Base-by-base conservation (phyloP, 441 rosid genomes). In the Adansonia grandidieri region DNA sequence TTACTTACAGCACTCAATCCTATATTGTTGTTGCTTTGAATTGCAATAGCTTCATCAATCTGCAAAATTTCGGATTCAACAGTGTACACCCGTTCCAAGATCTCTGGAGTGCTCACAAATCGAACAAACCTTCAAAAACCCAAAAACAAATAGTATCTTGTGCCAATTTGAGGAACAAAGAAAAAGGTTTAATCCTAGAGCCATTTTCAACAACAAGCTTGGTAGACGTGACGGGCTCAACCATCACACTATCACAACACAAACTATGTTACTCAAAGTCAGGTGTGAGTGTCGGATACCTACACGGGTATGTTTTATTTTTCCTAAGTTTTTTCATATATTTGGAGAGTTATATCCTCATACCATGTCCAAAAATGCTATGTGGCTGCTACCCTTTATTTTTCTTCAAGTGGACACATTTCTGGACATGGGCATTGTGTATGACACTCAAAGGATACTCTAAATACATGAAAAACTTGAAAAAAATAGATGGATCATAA, bases 41-140 rank as follows among this genome's bases (percentile, higher is more conserved):
- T 88, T 42, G 88, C 87, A 86, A 94, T 92, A 82, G 98, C 98
- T 86, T 93, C 93, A 78, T 89, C 93, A 71, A 94, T 91, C 88
- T 96, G 99, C 82, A 91, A 80, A 77, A 96, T 92, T 91, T 96
- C 99, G 50, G 98, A 93, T 87, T 96, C 99, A 64, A 92, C 78
- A 28, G 88, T 85, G 79, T 90, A 82, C 67, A 93, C 97, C 70
- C 99, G 87, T 79, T 96, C 98, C 80, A 96, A 73, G 51, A 96
- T 81, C 89, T 91, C 98, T 0, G 98, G 98, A 75, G 93, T 96
- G 81, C 98, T 96, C 76, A 96, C 98, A 85, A 96, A 96, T 24
- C 99, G 98, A 74, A 96, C 99, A 91, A 93, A 96, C 94, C 99
- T 96, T 79, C 47, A 74, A 80, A 65, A 80, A 65, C 63, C 48